phyloP scores from a whole-genome alignment of 2,329 filamentous ascomycete species.

The Escovopsis sp. region DNA sequence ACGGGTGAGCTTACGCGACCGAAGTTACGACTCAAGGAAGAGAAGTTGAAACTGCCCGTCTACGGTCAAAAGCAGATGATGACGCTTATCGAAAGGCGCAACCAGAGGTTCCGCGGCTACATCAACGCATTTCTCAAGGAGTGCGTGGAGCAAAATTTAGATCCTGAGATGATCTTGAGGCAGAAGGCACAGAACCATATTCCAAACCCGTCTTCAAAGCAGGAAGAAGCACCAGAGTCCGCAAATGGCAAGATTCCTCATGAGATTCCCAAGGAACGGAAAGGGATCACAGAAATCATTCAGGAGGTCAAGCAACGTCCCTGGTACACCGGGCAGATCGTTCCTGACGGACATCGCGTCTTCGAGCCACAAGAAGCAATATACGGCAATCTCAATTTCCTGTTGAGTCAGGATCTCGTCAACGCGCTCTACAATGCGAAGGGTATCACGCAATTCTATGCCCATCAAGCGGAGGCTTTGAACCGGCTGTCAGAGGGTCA shows the following conservation, averaged over 20 bases:
- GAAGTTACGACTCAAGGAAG: constrained; percentile 53
- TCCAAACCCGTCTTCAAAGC: constrained; percentile 40
- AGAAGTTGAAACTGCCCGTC: constrained; percentile 80
- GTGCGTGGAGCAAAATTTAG: constrained; percentile 47
- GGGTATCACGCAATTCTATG: constrained; percentile 72
- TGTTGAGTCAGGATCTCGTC: constrained; percentile 81
- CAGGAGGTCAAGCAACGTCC: constrained; percentile 65
- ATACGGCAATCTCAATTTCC: constrained; percentile 71
- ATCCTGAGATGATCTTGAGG: constrained; percentile 53
- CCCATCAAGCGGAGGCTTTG: constrained; percentile 86
- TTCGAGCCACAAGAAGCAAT: constrained; percentile 74
- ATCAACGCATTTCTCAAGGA: constrained; percentile 63
- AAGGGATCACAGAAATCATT: constrained; percentile 71
- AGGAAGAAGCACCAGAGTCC: constrained; percentile 14
- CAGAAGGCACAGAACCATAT: constrained; percentile 44
- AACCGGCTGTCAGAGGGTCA: constrained; percentile 71
- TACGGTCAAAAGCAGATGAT: constrained; percentile 90
- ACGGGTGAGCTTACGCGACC: constrained; percentile 59
- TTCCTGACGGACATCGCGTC: constrained; percentile 81
- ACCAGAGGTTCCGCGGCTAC: constrained; percentile 65
- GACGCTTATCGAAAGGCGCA: constrained; percentile 75
- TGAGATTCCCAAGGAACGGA: constrained; percentile 65
- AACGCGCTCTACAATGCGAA: constrained; percentile 91
- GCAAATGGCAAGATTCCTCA: constrained; percentile 40
- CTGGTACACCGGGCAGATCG: constrained; percentile 88